Conservation (phyloP, 768 basidiomycete species). For the Saitozyma podzolica region DNA sequence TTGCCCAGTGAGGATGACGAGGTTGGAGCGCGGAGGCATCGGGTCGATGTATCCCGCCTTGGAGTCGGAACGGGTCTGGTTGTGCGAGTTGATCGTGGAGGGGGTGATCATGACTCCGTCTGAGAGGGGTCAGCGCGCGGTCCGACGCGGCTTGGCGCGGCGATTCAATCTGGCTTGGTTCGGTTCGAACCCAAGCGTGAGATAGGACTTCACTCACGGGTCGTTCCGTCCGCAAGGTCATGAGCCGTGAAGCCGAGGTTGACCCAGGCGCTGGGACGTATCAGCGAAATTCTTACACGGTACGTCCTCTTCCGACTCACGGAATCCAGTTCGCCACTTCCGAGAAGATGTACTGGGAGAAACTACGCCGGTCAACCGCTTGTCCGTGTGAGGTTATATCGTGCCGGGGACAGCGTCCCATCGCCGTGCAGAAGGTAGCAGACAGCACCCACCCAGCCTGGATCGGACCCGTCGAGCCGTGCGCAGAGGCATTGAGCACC, state of each 20-base stretch:
- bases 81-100: slow-evolving; percentile 63
- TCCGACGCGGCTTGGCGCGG: too few species aligned
- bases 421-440: too few species aligned
- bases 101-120: slow-evolving; percentile 58
- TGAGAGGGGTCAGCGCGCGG: neutral
- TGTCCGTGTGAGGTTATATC: neutral
- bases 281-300: slow-evolving; percentile 55
- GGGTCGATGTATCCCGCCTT: slow-evolving; percentile 67
- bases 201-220: slow-evolving; percentile 14
- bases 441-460: slow-evolving; percentile 56
- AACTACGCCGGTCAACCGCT: slow-evolving; percentile 12
- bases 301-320: slow-evolving; percentile 50
- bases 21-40: slow-evolving; percentile 64
- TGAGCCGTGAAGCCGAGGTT: slow-evolving; percentile 27
- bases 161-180: neutral
- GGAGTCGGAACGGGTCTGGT: slow-evolving; percentile 68
- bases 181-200: slow-evolving; percentile 1
- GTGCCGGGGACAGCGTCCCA: too few species aligned
- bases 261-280: slow-evolving; percentile 50
- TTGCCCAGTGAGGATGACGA: slow-evolving; percentile 64
- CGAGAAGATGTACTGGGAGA: slow-evolving; percentile 55
- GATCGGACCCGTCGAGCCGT: slow-evolving; percentile 61
- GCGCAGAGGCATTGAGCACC: slow-evolving; percentile 56
- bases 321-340: slow-evolving; percentile 62
- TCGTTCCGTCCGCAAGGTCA: slow-evolving; percentile 56